phyloP scores from a whole-genome alignment of 2,329 filamentous ascomycete species.

The Tricladium varicosporioides region DNA sequence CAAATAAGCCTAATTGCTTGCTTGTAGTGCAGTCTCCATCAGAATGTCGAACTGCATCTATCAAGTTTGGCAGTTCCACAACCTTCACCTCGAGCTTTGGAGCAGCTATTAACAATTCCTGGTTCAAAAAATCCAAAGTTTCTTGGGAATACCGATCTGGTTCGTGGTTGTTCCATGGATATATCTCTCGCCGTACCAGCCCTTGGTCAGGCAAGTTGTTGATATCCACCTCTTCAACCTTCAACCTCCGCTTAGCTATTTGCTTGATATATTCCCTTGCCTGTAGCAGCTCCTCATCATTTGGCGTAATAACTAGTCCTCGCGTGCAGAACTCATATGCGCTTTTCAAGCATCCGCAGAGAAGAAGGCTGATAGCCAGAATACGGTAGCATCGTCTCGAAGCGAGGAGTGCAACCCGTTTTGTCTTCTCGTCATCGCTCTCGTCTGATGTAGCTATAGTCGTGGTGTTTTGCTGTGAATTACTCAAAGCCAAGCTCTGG shows the following conservation, averaged over 20 bases:
- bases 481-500: no score
- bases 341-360: constrained; percentile 68
- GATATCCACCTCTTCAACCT: constrained; percentile 43
- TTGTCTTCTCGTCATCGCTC: constrained; percentile 35
- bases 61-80: constrained; percentile 70
- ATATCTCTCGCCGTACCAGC: constrained; percentile 67
- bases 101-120: constrained; percentile 64
- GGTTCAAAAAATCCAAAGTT: constrained; percentile 70
- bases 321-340: constrained; percentile 64
- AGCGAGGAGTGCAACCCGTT: constrained; percentile 45
- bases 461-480: no score
- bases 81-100: constrained; percentile 80
- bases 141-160: constrained; percentile 69
- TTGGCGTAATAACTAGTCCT: constrained; percentile 54
- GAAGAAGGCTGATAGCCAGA: constrained; percentile 54
- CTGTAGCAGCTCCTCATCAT: constrained; percentile 54
- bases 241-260: constrained; percentile 49
- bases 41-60: constrained; percentile 45
- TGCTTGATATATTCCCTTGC: constrained; percentile 53
- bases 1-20: constrained; percentile 86
- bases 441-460: constrained; percentile 19
- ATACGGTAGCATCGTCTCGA: constrained; percentile 60
- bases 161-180: constrained; percentile 66
- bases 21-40: constrained; percentile 57
- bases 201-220: constrained; percentile 66